phyloP scores from a whole-genome alignment of 2,329 filamentous ascomycete species.

The Beauveria sp. region DNA sequence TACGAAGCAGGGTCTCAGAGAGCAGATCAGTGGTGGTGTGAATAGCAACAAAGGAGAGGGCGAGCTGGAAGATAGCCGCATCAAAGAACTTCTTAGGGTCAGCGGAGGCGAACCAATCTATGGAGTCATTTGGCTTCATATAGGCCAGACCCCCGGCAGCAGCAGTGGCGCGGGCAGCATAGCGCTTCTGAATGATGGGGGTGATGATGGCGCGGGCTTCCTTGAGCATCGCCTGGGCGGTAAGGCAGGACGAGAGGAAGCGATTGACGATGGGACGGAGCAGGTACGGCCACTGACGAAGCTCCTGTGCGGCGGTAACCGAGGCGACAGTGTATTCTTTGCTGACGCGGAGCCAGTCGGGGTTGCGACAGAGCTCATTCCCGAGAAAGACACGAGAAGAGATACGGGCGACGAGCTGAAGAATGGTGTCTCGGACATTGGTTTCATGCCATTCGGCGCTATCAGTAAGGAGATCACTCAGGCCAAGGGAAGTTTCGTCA shows the following conservation, averaged over 20 bases:
- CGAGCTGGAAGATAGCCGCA: constrained; percentile 14
- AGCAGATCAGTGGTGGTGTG: constrained; percentile 40
- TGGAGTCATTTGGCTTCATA: constrained; percentile 35
- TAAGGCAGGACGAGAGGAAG: constrained; percentile 30
- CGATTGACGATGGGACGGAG: constrained; percentile 40
- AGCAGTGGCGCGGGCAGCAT: constrained; percentile 28
- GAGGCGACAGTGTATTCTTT: constrained; percentile 37
- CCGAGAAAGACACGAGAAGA: constrained; percentile 33
- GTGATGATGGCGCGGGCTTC: constrained; percentile 11
- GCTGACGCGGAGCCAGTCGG: constrained; percentile 37
- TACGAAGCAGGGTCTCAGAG: constrained; percentile 14
- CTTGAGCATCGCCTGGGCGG: constrained; percentile 18
- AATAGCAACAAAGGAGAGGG: constrained; percentile 39
- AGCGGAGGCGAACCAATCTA: constrained; percentile 47
- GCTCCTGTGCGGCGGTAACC: constrained; percentile 20
- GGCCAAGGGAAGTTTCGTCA: constrained; percentile 5
- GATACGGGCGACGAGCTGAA: constrained; percentile 16
- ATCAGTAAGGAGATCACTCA: constrained; percentile 4
- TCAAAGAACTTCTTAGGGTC: constrained; percentile 21
- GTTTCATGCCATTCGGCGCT: constrained; percentile 13
- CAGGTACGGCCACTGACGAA: constrained; percentile 35
- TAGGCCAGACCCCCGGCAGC: constrained; percentile 28
- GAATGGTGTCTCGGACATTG: constrained; percentile 10
- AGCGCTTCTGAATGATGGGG: constrained; percentile 38
- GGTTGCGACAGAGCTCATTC: constrained; percentile 30